These are phyloP conservation scores for Aspergillus sp. DNA, from an alignment of 2,329 filamentous ascomycete species.

Conservation along the genomic window DNA sequence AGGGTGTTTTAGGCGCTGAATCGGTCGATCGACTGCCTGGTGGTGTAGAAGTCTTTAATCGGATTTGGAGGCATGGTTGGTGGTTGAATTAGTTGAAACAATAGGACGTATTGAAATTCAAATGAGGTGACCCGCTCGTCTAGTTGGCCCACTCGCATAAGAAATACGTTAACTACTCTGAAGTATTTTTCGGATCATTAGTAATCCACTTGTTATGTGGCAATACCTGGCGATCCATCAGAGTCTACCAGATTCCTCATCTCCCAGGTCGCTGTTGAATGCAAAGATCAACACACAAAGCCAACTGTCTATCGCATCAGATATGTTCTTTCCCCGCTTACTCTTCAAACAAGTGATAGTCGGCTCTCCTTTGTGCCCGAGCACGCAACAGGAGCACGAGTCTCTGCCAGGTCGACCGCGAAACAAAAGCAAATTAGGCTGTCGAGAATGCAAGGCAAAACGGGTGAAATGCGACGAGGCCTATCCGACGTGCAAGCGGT, in stretches of 20 bases:
- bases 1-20: no score
- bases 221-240: neutral
- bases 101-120: no score
- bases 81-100: no score
- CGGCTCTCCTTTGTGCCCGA: conserved; percentile 3
- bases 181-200: no score
- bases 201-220: no score
- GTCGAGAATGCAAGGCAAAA: conserved; percentile 17
- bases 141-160: no score
- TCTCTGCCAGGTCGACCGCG: conserved; percentile 3
- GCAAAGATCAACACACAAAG: neutral
- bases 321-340: conserved; percentile 9
- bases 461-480: conserved; percentile 22
- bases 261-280: neutral
- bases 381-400: conserved; percentile 9
- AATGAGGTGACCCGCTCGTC: no score
- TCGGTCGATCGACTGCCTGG: no score
- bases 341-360: conserved; percentile 9
- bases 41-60: no score
- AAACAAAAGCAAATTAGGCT: conserved; percentile 16
- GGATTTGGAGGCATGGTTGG: no score
- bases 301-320: neutral
- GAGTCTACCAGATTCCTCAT: conserved; percentile 1
- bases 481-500: conserved; percentile 17
- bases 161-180: no score